phyloP scores from a whole-genome alignment of 2,329 filamentous ascomycete species.

The Aspergillus carbonarius region DNA sequence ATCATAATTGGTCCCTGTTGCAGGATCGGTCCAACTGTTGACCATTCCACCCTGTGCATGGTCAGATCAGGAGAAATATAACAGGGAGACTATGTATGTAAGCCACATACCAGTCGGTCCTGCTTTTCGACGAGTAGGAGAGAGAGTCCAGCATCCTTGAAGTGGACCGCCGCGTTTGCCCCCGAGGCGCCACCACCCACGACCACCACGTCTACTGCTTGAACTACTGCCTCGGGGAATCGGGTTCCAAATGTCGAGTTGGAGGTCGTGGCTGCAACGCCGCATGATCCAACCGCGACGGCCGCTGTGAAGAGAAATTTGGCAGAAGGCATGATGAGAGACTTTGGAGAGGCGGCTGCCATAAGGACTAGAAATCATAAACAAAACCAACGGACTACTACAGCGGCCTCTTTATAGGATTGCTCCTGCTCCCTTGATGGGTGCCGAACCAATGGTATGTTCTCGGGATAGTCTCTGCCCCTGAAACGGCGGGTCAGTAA shows the following conservation, averaged over 20 bases:
- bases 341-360: no score
- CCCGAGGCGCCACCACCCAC: slow-evolving; percentile 26
- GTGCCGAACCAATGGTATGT: neutral
- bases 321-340: neutral
- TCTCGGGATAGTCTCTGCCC: neutral
- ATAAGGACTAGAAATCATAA: no score
- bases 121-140: slow-evolving; percentile 24
- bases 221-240: neutral
- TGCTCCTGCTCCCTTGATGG: neutral
- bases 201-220: slow-evolving; percentile 18
- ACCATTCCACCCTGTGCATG: slow-evolving; percentile 22
- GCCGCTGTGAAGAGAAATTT: neutral
- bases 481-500: neutral
- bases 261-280: neutral
- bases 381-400: no score
- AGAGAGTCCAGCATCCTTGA: slow-evolving; percentile 23
- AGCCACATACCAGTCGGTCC: slow-evolving; percentile 15
- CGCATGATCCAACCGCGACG: neutral
- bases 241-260: neutral
- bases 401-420: no score
- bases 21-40: slow-evolving; percentile 22
- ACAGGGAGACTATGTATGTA: neutral
- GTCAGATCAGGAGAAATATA: neutral
- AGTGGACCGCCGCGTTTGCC: slow-evolving; percentile 25
- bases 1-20: slow-evolving; percentile 16